These are phyloP conservation scores for Colletotrichum higginsianum DNA, from an alignment of 2,329 filamentous ascomycete species.

Conservation along the genomic window DNA sequence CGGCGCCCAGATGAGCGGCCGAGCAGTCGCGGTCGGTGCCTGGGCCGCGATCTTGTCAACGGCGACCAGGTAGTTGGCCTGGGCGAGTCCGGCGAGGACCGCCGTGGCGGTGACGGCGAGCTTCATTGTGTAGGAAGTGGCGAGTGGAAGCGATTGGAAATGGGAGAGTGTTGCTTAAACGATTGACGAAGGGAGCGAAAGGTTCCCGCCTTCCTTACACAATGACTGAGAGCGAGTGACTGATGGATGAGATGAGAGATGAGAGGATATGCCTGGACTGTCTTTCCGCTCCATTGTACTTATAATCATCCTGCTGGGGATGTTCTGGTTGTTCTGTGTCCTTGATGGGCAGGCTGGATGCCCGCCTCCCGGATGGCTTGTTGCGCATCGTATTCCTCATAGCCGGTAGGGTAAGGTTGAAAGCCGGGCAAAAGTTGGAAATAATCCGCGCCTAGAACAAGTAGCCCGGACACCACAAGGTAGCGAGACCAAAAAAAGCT, in stretches of 20 bases:
- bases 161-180: conserved; percentile 4
- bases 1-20: background rate
- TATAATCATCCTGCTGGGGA: conserved; percentile 16
- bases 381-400: background rate
- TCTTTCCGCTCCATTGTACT: conserved; percentile 15
- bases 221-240: conserved; percentile 38
- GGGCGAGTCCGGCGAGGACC: conserved; percentile 34
- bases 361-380: conserved; percentile 6
- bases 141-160: conserved; percentile 15
- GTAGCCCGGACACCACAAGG: background rate
- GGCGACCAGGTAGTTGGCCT: conserved; percentile 9
- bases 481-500: conserved; percentile 17
- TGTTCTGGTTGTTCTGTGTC: background rate
- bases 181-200: conserved; percentile 38
- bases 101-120: conserved; percentile 24
- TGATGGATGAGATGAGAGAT: conserved; percentile 29
- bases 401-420: background rate
- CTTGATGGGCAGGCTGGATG: background rate
- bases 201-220: conserved; percentile 33
- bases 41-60: background rate
- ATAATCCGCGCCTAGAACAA: background rate
- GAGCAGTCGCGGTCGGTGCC: background rate
- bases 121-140: conserved; percentile 33
- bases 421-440: background rate
- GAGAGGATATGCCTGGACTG: conserved; percentile 9